Evolutionary conservation across 352 stramenopile species (phyloP), one percentile per base, ranked within the genome.

Genomic region (Discostella stelligera): DNA sequence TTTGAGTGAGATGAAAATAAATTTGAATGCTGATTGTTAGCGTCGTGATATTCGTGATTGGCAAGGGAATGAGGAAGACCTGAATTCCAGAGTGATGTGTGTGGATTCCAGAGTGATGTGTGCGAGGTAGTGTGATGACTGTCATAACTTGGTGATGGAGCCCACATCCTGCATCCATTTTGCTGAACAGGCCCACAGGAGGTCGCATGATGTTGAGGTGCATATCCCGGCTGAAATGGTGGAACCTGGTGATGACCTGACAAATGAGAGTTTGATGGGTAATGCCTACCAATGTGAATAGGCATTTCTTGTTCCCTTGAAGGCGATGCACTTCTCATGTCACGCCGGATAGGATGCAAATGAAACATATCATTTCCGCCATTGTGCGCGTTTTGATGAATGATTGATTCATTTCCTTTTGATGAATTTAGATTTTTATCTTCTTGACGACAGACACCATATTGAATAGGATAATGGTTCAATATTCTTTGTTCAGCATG

Each of bases 101-200:
- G 32, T 49, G n/a, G n/a, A n/a, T n/a, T n/a, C 54, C 58, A 52
- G 11, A 74, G 32, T 49, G 55, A 55, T 18, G 18, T 39, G 20
- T 67, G 32, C 48, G n/a, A 3, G 27, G 20, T 49, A 8, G 66
- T 54, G 23, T 60, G 44, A 59, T 4, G 14, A 60, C 30, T 59
- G 10, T 39, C 66, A 66, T 74, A 66, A 32, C 58, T 74, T 32
- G 66, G 44, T 60, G 66, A 49, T 66, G 20, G 32, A 48, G 21
- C 37, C 20, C 50, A 30, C 46, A 60, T 69, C n/a, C 11, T 10
- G 52, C 52, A 10, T 49, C 13, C 52, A 66, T 32, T 18, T 13
- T 56, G 66, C 50, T 64, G 49, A 41, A 39, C 9, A 64, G 41
- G 11, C 3, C 48, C 48, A n/a, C 23, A 62, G 25, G 63, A 30